These are phyloP conservation scores for Juncus effusus DNA, from an alignment of 176 grass and related monocot genomes.

Conservation along the genomic window DNA sequence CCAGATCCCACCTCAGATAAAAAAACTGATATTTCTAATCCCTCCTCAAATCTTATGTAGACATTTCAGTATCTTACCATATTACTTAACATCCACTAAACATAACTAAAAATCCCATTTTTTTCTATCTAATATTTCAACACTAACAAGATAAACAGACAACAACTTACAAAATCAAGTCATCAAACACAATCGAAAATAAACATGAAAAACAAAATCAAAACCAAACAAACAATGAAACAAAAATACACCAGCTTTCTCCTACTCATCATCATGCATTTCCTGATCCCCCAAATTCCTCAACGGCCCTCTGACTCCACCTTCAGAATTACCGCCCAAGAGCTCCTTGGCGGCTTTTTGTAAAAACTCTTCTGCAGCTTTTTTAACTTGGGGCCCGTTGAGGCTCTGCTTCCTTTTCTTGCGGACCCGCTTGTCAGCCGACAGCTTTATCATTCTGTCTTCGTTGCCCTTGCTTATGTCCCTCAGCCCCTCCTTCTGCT, in stretches of 20 bases:
- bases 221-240: background rate
- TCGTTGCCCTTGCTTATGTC: conserved; percentile 64
- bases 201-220: background rate
- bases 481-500: conserved; percentile 65
- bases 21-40: too few relatives aligned
- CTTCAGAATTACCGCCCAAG: conserved; percentile 31
- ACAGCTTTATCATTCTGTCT: conserved; percentile 22
- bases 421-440: conserved; percentile 36
- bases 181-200: conserved; percentile 1
- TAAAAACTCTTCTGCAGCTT: conserved; percentile 82
- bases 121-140: conserved; percentile 11
- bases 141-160: background rate
- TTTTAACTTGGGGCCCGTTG: conserved; percentile 29
- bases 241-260: too few relatives aligned
- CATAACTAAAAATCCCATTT: too few relatives aligned
- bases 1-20: too few relatives aligned
- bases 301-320: conserved; percentile 60
- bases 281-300: conserved; percentile 38
- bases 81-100: background rate
- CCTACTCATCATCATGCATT: too few relatives aligned
- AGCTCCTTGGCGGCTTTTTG: conserved; percentile 82
- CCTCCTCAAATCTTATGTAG: too few relatives aligned
- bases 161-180: conserved; percentile 3
- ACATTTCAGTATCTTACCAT: too few relatives aligned
- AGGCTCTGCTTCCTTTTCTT: conserved; percentile 67